Conservation (phyloP, 306 rosid genomes). For the Quercus wislizeni region DNA sequence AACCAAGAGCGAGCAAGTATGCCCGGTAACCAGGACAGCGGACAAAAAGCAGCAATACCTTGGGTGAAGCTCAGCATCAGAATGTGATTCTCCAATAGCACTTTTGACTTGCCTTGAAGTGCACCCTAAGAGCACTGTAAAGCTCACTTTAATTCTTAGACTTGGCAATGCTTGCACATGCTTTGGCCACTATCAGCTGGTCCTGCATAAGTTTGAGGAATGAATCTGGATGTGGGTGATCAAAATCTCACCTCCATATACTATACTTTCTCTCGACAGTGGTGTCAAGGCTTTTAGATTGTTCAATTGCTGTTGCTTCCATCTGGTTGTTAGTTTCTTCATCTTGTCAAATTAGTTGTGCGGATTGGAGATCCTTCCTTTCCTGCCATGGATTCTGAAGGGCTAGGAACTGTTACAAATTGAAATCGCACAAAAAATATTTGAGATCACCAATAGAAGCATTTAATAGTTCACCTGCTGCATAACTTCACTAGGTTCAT, state of each 20-base stretch:
- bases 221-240: constrained; percentile 83
- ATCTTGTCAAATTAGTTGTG: constrained; percentile 57
- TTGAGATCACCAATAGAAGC: constrained; percentile 17
- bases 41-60: constrained; percentile 48
- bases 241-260: constrained; percentile 92
- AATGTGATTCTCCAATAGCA: too few relatives aligned
- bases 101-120: constrained; percentile 55
- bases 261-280: constrained; percentile 72
- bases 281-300: constrained; percentile 55
- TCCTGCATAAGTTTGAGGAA: constrained; percentile 91
- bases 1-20: constrained; percentile 20
- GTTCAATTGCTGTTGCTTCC: constrained; percentile 71
- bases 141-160: constrained; percentile 60
- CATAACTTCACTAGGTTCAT: constrained; percentile 79
- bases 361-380: constrained; percentile 50
- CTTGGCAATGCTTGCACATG: constrained; percentile 76
- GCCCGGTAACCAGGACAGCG: constrained; percentile 18
- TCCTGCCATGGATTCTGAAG: constrained; percentile 69
- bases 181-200: constrained; percentile 92
- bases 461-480: constrained; percentile 59
- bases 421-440: constrained; percentile 6
- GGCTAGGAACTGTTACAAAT: constrained; percentile 24
- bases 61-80: constrained; percentile 55
- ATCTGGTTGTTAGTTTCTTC: constrained; percentile 58
- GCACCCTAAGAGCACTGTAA: constrained; percentile 56